Evolutionary conservation across 352 stramenopile species (phyloP).

Genomic region (Phytophthora podocarpi): DNA sequence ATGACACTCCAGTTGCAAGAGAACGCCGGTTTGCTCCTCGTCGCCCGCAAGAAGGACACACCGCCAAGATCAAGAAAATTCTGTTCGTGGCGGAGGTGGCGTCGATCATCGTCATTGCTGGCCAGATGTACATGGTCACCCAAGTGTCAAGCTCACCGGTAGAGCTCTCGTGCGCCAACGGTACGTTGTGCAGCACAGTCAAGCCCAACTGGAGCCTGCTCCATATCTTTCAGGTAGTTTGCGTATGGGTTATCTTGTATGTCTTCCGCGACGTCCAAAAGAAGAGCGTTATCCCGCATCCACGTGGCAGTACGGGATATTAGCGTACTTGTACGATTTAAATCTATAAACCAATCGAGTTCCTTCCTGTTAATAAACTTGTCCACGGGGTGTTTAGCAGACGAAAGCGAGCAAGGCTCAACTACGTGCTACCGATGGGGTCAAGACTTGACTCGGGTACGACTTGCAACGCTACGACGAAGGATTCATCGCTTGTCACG

Average conservation of each 20-base stretch:
- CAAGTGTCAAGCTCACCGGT: slow-evolving; percentile 4
- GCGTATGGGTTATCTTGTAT: slow-evolving; percentile 29
- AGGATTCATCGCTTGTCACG: too few relatives aligned
- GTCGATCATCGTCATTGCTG: slow-evolving; percentile 26
- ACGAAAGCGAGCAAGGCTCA: not conserved
- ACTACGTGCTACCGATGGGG: not conserved
- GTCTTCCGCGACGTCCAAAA: slow-evolving; percentile 39
- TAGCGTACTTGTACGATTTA: slow-evolving; percentile 12
- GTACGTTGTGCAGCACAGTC: slow-evolving; percentile 14
- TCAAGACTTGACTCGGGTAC: too few relatives aligned
- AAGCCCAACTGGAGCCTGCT: slow-evolving; percentile 27
- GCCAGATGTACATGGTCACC: slow-evolving; percentile 27
- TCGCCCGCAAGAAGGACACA: slow-evolving; percentile 25
- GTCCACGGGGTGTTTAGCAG: too few relatives aligned
- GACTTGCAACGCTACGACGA: too few relatives aligned
- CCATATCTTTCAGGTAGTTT: slow-evolving; percentile 35
- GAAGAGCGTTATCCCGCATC: slow-evolving; percentile 28
- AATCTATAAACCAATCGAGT: slow-evolving; percentile 11
- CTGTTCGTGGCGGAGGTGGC: slow-evolving; percentile 25
- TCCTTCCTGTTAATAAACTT: not conserved
- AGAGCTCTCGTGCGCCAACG: slow-evolving; percentile 41
- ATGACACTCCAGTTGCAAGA: slow-evolving; percentile 8
- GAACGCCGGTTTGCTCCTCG: slow-evolving; percentile 11
- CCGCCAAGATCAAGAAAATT: slow-evolving; percentile 36
- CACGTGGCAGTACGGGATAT: slow-evolving; percentile 12